Percentiles rank a stretch among this genome's conserved stretches.
Conservation (phyloP, 164 flowering plant genomes). For the Macadamia integrifolia region DNA sequence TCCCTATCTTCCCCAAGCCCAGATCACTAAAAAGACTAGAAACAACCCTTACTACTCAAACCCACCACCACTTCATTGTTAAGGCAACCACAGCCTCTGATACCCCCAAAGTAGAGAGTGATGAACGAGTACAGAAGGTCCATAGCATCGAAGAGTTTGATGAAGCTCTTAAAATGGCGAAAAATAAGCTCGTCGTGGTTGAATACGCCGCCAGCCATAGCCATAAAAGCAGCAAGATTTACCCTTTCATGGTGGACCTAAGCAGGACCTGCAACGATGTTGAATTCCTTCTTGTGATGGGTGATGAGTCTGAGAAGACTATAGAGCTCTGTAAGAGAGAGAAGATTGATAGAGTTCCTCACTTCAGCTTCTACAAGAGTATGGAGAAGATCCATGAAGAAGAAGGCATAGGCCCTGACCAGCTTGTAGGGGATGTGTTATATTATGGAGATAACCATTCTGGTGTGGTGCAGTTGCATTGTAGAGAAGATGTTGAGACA, state of each 20-base stretch:
- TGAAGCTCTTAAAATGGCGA: constrained; percentile 48
- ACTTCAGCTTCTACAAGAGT: constrained; percentile 84
- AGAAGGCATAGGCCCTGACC: constrained; percentile 79
- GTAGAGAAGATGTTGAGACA: constrained; percentile 61
- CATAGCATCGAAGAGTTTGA: constrained; percentile 75
- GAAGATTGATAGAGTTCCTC: constrained; percentile 66
- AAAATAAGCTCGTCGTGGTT: constrained; percentile 75
- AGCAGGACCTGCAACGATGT: constrained; percentile 83
- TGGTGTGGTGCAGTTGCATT: constrained; percentile 70
- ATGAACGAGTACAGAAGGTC: constrained; percentile 55
- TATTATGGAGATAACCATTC: constrained; percentile 88
- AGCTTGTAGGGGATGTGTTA: constrained; percentile 72
- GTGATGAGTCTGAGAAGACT: constrained; percentile 72
- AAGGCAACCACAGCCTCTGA: constrained; percentile 31
- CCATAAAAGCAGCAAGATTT: constrained; percentile 49
- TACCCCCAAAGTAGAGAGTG: constrained; percentile 23
- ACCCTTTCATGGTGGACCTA: constrained; percentile 89
- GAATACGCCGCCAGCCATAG: constrained; percentile 70
- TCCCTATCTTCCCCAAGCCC: constrained; percentile 17
- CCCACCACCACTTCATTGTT: constrained; percentile 4
- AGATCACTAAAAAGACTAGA: constrained; percentile 10
- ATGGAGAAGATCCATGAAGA: constrained; percentile 87
- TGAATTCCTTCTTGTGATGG: constrained; percentile 76
- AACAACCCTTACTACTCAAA: background rate
- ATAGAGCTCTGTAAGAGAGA: constrained; percentile 64